A percentile compares a stretch with the other conserved stretches of the same genome.
These are phyloP conservation scores for Sparassis latifolia DNA, from an alignment of 1,284 basidiomycete species.

Conservation along the genomic window DNA sequence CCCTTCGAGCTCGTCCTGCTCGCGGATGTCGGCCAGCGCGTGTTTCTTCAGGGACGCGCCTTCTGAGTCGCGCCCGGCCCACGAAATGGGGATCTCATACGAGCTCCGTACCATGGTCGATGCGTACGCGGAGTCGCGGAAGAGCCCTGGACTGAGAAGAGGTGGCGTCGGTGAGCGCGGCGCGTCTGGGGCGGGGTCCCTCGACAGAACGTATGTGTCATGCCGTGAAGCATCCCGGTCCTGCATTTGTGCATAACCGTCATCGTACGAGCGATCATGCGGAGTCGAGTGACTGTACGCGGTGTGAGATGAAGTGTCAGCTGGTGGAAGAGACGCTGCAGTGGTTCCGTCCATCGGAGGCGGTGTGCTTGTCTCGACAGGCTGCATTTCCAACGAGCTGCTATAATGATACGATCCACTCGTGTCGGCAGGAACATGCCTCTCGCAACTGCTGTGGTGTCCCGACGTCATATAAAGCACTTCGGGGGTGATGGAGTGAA, in stretches of 20 bases:
- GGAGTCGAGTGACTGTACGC: too few species aligned
- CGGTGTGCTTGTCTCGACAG: not conserved
- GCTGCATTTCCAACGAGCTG: too few species aligned
- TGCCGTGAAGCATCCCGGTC: not conserved
- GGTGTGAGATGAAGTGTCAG: too few species aligned
- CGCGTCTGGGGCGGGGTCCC: slow-evolving; percentile 8
- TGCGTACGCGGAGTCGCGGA: slow-evolving; percentile 32
- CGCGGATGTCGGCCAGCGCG: slow-evolving; percentile 7
- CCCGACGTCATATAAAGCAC: slow-evolving; percentile 24
- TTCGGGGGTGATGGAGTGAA: slow-evolving; percentile 35
- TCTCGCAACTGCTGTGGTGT: slow-evolving; percentile 8
- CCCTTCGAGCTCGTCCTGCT: slow-evolving; percentile 1
- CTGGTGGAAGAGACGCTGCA: not conserved
- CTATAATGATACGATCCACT: too few species aligned
- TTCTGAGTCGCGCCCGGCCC: slow-evolving; percentile 24
- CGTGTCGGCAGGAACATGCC: slow-evolving; percentile 1
- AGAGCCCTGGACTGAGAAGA: slow-evolving; percentile 27
- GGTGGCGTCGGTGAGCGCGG: slow-evolving; percentile 24
- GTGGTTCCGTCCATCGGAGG: not conserved
- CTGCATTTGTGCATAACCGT: not conserved
- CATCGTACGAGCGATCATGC: not conserved
- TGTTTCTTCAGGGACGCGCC: slow-evolving; percentile 2
- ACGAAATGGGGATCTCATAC: slow-evolving; percentile 27
- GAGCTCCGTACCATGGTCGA: slow-evolving; percentile 23
- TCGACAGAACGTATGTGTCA: slow-evolving; percentile 1